Conservation (phyloP, 331 rosid genomes). For the Quercus phellos region DNA sequence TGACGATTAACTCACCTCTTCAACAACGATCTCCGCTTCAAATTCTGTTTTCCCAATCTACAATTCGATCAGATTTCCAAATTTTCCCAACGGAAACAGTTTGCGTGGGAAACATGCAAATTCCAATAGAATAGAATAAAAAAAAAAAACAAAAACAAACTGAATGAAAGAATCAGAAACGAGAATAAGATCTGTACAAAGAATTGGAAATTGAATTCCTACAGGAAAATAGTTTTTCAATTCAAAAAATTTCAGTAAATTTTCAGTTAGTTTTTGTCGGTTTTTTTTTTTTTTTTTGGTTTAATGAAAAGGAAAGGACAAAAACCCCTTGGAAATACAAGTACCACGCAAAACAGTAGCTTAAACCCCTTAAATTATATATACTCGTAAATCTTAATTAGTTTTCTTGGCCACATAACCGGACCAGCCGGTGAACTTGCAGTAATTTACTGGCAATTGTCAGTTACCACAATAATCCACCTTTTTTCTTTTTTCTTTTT, state of each 20-base stretch:
- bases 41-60: constrained; percentile 6
- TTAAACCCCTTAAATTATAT: constrained; percentile 50
- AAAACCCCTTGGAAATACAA: constrained; percentile 43
- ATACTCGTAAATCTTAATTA: not conserved
- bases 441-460: constrained; percentile 27
- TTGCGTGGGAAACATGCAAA: constrained; percentile 13
- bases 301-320: constrained; percentile 17
- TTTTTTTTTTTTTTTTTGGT: not conserved
- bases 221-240: not conserved
- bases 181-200: constrained; percentile 33
- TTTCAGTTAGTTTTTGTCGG: not conserved
- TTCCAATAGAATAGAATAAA: not conserved
- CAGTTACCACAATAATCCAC: constrained; percentile 23
- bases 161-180: constrained; percentile 1
- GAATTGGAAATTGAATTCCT: constrained; percentile 22
- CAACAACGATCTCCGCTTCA: constrained; percentile 29
- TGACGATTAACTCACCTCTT: constrained; percentile 41
- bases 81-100: constrained; percentile 22
- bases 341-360: constrained; percentile 54
- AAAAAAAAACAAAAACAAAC: not conserved
- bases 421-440: constrained; percentile 38
- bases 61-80: constrained; percentile 35
- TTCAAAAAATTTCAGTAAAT: too few relatives aligned
- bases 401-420: constrained; percentile 57
- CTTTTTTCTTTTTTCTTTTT: not conserved